Conservation (phyloP, 108 stramenopile species). For the Fragilaria radians region DNA sequence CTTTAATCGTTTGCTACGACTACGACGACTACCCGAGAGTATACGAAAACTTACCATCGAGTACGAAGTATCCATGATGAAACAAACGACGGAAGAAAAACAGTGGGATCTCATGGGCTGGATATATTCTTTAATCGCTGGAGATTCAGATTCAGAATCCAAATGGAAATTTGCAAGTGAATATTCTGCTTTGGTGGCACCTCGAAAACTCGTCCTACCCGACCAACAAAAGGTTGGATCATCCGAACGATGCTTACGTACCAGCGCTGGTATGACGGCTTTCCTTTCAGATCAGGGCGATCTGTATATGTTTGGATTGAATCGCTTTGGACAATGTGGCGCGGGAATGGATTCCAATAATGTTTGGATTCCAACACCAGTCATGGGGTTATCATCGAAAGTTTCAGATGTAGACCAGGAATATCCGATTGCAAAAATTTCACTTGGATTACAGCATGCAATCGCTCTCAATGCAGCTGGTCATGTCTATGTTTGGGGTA, state of each 20-base stretch:
- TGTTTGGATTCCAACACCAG: slow-evolving; percentile 63
- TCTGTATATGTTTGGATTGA: slow-evolving; percentile 66
- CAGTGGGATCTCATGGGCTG: no score
- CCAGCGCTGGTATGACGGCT: slow-evolving; percentile 64
- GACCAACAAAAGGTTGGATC: no score
- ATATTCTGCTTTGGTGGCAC: no score
- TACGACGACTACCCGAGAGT: slow-evolving; percentile 52
- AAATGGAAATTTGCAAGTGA: no score
- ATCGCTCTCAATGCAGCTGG: slow-evolving; percentile 68
- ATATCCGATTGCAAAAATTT: slow-evolving; percentile 58
- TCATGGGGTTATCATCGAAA: slow-evolving; percentile 26
- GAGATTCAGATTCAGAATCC: no score
- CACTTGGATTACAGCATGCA: slow-evolving; percentile 86
- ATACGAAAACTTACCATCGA: slow-evolving; percentile 17
- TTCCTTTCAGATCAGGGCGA: slow-evolving; percentile 41
- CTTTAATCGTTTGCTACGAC: slow-evolving; percentile 55
- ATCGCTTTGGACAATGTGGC: slow-evolving; percentile 81
- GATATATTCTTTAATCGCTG: no score
- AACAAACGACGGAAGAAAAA: not conserved
- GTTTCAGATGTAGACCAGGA: slow-evolving; percentile 31
- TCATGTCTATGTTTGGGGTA: slow-evolving; percentile 80
- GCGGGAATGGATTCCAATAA: slow-evolving; percentile 43
- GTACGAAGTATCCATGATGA: no score
- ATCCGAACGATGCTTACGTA: no score
- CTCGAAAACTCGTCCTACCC: no score